Base-by-base conservation (phyloP, 345 rosid species). In the Theobroma cacao region DNA sequence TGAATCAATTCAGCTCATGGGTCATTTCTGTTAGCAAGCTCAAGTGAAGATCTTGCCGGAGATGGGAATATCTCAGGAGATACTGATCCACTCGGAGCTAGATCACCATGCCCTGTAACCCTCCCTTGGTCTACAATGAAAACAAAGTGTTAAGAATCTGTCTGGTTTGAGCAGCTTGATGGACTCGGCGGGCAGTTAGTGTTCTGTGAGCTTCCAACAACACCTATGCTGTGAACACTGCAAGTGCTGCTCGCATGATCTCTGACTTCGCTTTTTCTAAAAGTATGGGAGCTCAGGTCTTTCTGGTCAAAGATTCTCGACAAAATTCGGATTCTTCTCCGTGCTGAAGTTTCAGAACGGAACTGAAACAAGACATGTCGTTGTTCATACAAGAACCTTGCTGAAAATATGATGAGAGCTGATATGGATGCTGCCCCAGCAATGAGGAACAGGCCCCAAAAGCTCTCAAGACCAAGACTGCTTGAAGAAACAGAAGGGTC, bases 281-380 rank as follows among this genome's bases (percentile, higher is more conserved):
- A 85, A 45, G 78, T 74, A 72, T 84, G 88, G 1, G 88, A 77
- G 38, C 24, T 78, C 14, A 15, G 48, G 74, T 87, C 90, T 79
- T 62, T 87, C 55, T 77, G 75, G 78, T 83, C 63, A 5, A 85
- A 86, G 78, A 59, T 75, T 83, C 75, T 73, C 7, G 77, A 38
- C 72, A 86, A 53, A 20, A 17, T n/a, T 34, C 1, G 52, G 31
- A 83, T 22, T 68, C 77, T 72, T 75, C 70, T 72, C 86, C 81
- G 62, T 15, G 78, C 0, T 5, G 90, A 78, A 56, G 31, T 24
- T 10, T 56, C 31, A 10, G 61, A 56, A 22, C 10, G 15, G 61
- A 10, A 48, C 55, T 48, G 55, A 6, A 48, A 56, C 30, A 56
- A 22, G 1, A 22, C 30, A 22, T 56, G 61, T 5, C 61, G 22